phyloP scores from a whole-genome alignment of 2,329 filamentous ascomycete species.

The Diaporthe amygdali region DNA sequence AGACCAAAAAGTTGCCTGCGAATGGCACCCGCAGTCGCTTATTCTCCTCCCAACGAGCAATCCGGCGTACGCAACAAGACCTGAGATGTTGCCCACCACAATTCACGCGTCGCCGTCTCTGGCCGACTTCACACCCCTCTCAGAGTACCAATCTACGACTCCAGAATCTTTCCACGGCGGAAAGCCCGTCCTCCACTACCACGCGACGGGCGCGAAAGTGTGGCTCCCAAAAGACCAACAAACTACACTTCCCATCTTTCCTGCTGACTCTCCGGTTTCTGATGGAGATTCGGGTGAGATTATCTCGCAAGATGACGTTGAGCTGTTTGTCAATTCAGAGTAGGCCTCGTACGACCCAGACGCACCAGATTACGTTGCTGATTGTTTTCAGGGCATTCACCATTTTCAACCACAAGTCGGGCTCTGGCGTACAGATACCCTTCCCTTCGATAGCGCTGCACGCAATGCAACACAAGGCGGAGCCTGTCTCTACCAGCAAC shows the following conservation, averaged over 20 bases:
- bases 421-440: constrained; percentile 69
- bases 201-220: constrained; percentile 61
- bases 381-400: constrained; percentile 56
- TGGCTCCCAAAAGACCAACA: constrained; percentile 59
- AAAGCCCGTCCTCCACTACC: constrained; percentile 74
- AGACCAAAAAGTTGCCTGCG: constrained; percentile 16
- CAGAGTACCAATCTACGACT: constrained; percentile 74
- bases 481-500: constrained; percentile 24
- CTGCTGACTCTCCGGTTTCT: constrained; percentile 41
- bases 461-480: constrained; percentile 66
- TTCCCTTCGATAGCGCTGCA: constrained; percentile 79
- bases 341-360: constrained; percentile 37
- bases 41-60: constrained; percentile 24
- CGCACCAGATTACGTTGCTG: neutral
- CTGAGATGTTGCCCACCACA: constrained; percentile 54
- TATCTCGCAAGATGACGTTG: constrained; percentile 51
- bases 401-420: constrained; percentile 64
- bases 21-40: constrained; percentile 18
- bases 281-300: constrained; percentile 42
- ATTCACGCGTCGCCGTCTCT: constrained; percentile 62
- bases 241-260: constrained; percentile 60
- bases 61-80: constrained; percentile 9
- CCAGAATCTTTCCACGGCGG: constrained; percentile 74
- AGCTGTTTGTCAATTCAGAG: constrained; percentile 66
- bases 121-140: constrained; percentile 67